These are phyloP conservation scores for Aspergillus phoenicis DNA, from an alignment of 2,329 filamentous ascomycete genomes.

Conservation along the genomic window DNA sequence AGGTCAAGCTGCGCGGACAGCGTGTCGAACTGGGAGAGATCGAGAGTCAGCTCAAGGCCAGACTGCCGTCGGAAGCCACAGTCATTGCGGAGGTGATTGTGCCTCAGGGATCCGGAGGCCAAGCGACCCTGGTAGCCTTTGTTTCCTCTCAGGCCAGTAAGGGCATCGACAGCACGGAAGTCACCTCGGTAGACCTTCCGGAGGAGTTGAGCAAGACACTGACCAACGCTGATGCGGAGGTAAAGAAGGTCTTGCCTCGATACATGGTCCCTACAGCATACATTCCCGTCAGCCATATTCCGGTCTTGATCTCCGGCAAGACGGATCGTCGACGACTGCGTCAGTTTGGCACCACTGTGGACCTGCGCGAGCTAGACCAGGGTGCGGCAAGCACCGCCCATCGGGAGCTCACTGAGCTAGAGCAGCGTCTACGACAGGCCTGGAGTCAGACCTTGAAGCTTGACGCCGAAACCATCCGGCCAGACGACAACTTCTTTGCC, in stretches of 20 bases:
- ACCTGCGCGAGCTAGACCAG: conserved; percentile 36
- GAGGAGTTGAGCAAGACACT: conserved; percentile 23
- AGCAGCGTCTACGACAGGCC: conserved; percentile 34
- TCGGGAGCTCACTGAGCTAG: conserved; percentile 35
- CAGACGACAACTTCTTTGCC: conserved; percentile 42
- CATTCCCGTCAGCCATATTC: conserved; percentile 47
- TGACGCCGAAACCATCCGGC: conserved; percentile 37
- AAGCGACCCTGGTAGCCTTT: conserved; percentile 36
- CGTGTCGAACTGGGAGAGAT: conserved; percentile 49
- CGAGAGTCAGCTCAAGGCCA: conserved; percentile 38
- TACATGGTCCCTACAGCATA: conserved; percentile 46
- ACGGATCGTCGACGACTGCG: conserved; percentile 44
- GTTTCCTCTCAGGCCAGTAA: conserved; percentile 30
- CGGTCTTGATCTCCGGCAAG: conserved; percentile 49
- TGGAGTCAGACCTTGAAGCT: conserved; percentile 40
- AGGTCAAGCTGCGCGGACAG: conserved; percentile 47
- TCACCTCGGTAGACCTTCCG: conserved; percentile 18
- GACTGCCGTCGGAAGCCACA: conserved; percentile 35
- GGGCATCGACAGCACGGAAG: conserved; percentile 20
- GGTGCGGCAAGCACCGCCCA: conserved; percentile 14
- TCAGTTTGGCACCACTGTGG: conserved; percentile 36
- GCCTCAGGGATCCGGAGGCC: conserved; percentile 30
- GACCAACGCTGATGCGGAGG: conserved; percentile 26
- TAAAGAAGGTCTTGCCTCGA: conserved; percentile 32
- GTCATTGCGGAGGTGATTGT: conserved; percentile 55